Evolutionary conservation across 179 eudicot species (phyloP).

Genomic region (Corrigiola litoralis): DNA sequence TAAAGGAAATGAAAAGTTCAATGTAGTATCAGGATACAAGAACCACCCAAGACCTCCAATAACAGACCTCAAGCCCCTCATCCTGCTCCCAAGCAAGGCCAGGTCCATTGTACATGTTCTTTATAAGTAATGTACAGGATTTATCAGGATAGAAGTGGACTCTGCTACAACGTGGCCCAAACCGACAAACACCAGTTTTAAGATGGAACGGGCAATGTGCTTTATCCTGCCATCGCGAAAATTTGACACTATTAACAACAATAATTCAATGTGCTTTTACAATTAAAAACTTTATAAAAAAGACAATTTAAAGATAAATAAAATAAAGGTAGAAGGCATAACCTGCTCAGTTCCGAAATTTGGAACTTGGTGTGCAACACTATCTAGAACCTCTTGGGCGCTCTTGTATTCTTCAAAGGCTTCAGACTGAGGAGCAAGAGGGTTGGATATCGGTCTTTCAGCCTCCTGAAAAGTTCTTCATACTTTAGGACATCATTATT

Average conservation of each 20-base stretch:
- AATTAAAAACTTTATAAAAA: background rate
- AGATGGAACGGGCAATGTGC: constrained; percentile 97
- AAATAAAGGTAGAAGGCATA: background rate
- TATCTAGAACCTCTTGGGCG: constrained; percentile 52
- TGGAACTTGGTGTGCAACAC: constrained; percentile 88
- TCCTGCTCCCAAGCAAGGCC: constrained; percentile 97
- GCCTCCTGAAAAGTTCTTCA: constrained; percentile 44
- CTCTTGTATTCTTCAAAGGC: constrained; percentile 57
- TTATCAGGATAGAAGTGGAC: constrained; percentile 92
- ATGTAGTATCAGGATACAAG: constrained; percentile 67
- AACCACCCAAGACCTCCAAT: constrained; percentile 69
- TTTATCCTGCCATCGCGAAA: constrained; percentile 70
- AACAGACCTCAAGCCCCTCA: constrained; percentile 99
- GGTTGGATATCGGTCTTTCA: constrained; percentile 85
- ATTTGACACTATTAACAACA: background rate
- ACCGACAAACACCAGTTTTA: constrained; percentile 95
- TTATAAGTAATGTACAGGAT: constrained; percentile 82
- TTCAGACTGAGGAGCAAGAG: constrained; percentile 96
- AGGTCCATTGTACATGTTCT: constrained; percentile 93
- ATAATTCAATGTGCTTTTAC: background rate
- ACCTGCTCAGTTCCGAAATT: constrained; percentile 98
- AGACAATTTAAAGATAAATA: background rate
- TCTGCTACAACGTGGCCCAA: constrained; percentile 85
- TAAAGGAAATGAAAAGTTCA: constrained; percentile 5
- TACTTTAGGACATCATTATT: background rate